These are phyloP conservation scores for Coemansia sp. DNA, from an alignment of 371 early-diverging fungal genomes.

Conservation along the genomic window DNA sequence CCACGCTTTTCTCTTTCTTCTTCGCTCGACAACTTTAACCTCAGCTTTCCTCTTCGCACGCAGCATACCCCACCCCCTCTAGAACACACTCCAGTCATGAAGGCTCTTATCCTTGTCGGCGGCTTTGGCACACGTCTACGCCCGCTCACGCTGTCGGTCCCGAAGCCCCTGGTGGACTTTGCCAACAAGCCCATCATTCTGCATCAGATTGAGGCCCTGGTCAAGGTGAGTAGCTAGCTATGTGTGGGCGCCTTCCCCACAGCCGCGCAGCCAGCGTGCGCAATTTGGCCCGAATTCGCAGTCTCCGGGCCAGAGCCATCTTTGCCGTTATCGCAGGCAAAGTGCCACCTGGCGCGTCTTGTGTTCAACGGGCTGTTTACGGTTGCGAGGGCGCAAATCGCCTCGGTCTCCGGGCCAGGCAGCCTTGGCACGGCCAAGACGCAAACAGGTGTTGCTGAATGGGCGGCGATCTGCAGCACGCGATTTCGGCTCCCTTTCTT, in stretches of 20 bases:
- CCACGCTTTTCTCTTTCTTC: background rate
- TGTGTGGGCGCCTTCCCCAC: background rate
- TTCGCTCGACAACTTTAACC: background rate
- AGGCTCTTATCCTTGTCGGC: conserved; percentile 98
- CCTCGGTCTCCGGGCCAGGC: too few relatives aligned
- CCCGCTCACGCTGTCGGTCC: conserved; percentile 96
- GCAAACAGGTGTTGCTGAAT: background rate
- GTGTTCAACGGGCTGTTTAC: too few relatives aligned
- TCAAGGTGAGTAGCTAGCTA: conserved; percentile 63
- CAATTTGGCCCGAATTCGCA: background rate
- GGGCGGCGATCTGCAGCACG: background rate
- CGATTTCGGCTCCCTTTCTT: conserved; percentile 1
- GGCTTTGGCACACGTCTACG: conserved; percentile 98
- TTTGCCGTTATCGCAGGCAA: too few relatives aligned
- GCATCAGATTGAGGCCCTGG: conserved; percentile 98
- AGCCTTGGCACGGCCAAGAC: background rate
- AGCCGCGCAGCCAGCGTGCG: background rate
- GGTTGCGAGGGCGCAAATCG: too few relatives aligned
- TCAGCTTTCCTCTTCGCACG: background rate
- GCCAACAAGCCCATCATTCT: conserved; percentile 99
- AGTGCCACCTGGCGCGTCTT: too few relatives aligned
- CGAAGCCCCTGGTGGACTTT: conserved; percentile 99
- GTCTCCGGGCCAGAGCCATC: background rate
- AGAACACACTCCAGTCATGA: conserved; percentile 59
- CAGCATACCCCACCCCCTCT: background rate